Conservation (phyloP, 2,329 filamentous ascomycete species). For the Byssothecium circinans region DNA sequence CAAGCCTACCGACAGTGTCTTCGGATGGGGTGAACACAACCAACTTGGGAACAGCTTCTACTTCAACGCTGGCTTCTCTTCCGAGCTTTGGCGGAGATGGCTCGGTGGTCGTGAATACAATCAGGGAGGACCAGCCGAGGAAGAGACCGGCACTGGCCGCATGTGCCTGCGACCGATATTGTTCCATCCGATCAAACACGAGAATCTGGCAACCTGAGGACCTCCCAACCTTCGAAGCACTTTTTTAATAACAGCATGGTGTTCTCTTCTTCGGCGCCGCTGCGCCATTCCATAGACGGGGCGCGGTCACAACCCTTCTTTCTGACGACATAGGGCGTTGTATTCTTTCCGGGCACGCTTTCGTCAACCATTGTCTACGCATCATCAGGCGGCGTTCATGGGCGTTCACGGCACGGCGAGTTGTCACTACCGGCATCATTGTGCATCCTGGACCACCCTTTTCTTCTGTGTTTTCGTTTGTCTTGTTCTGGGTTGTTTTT, state of each 20-base stretch:
- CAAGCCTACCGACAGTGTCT: slow-evolving; percentile 50
- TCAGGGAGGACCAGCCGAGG: slow-evolving; percentile 43
- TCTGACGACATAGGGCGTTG: slow-evolving; percentile 21
- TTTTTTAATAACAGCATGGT: slow-evolving; percentile 28
- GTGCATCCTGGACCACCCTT: slow-evolving; percentile 12
- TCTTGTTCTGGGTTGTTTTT: slow-evolving; percentile 4
- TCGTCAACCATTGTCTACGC: slow-evolving; percentile 16
- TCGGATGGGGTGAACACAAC: slow-evolving; percentile 57
- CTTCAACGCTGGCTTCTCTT: slow-evolving; percentile 54
- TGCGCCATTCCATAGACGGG: slow-evolving; percentile 27
- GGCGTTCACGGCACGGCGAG: slow-evolving; percentile 23
- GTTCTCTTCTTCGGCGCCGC: slow-evolving; percentile 17
- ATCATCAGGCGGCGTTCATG: slow-evolving; percentile 40
- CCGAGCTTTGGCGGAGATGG: slow-evolving; percentile 54
- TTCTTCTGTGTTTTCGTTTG: slow-evolving; percentile 12
- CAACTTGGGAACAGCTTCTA: slow-evolving; percentile 54
- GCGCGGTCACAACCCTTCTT: slow-evolving; percentile 11
- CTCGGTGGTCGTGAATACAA: slow-evolving; percentile 52
- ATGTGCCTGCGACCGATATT: slow-evolving; percentile 51
- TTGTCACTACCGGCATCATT: slow-evolving; percentile 14
- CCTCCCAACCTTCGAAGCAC: slow-evolving; percentile 18
- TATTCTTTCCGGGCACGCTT: slow-evolving; percentile 13
- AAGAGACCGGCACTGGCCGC: slow-evolving; percentile 50
- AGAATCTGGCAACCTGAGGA: slow-evolving; percentile 43
- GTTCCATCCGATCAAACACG: slow-evolving; percentile 54